Percentiles rank a stretch among this genome's conserved stretches.
Conservation (phyloP, 768 basidiomycete species). For the Lepiota subincarnata region DNA sequence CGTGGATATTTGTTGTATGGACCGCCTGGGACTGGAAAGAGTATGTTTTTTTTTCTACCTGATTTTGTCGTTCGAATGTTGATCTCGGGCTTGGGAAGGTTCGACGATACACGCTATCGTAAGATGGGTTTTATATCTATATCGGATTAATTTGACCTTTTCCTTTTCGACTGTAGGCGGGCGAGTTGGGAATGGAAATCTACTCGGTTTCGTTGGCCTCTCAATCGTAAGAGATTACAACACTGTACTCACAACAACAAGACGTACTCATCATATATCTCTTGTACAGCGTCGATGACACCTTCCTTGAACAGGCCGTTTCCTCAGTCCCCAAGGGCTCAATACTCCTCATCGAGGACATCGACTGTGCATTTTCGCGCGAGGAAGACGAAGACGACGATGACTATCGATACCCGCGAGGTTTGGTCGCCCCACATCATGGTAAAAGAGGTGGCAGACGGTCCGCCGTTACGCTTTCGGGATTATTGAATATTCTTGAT, state of each 20-base stretch:
- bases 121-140: constrained; percentile 6
- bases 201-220: constrained; percentile 57
- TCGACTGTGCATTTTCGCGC: constrained; percentile 55
- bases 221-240: constrained; percentile 32
- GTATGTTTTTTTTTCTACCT: constrained; percentile 26
- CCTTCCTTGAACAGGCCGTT: constrained; percentile 41
- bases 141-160: neutral
- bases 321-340: constrained; percentile 45
- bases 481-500: constrained; percentile 55
- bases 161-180: constrained; percentile 26
- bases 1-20: constrained; percentile 56
- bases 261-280: constrained; percentile 12
- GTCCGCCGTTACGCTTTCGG: constrained; percentile 46
- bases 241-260: neutral
- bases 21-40: constrained; percentile 61
- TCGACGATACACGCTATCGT: constrained; percentile 54
- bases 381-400: constrained; percentile 37
- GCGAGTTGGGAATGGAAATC: constrained; percentile 81
- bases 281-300: constrained; percentile 43
- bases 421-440: neutral
- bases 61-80: constrained; percentile 13
- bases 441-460: constrained; percentile 13
- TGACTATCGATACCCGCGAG: neutral
- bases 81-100: constrained; percentile 32
- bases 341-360: constrained; percentile 57